Conservation (phyloP, 352 stramenopile species). For the Phytophthora multivora region DNA sequence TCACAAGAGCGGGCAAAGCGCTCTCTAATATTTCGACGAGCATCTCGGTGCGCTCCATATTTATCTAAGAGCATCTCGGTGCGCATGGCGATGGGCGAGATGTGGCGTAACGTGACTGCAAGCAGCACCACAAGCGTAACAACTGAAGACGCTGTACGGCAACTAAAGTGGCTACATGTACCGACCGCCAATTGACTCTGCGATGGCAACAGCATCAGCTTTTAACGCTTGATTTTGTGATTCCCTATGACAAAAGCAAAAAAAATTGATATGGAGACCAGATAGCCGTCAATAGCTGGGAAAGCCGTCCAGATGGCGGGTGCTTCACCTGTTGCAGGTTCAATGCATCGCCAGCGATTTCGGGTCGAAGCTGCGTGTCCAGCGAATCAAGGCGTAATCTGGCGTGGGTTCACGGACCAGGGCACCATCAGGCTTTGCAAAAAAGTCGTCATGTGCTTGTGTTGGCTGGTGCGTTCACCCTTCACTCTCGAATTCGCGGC, state of each 20-base stretch:
- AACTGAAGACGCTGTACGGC: too few relatives aligned
- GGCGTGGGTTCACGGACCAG: neutral
- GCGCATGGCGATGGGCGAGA: neutral
- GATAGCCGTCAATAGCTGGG: slow-evolving; percentile 16
- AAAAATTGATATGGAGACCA: neutral
- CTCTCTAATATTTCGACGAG: slow-evolving; percentile 10
- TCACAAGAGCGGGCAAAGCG: slow-evolving; percentile 9
- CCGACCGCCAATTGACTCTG: slow-evolving; percentile 4
- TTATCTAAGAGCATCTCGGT: slow-evolving; percentile 13
- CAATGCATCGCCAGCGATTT: slow-evolving; percentile 6
- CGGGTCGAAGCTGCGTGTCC: neutral
- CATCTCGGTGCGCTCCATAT: slow-evolving; percentile 17
- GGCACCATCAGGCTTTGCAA: slow-evolving; percentile 20
- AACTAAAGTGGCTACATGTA: too few relatives aligned
- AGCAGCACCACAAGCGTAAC: neutral
- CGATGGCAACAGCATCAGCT: neutral
- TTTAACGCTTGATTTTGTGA: neutral
- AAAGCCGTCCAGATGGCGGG: slow-evolving; percentile 17
- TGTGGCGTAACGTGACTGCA: neutral
- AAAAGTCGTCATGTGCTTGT: slow-evolving; percentile 8
- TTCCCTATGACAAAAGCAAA: slow-evolving; percentile 4
- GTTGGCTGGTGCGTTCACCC: neutral
- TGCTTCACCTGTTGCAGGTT: slow-evolving; percentile 11
- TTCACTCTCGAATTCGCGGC: slow-evolving; percentile 22
- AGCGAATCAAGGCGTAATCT: slow-evolving; percentile 31